Evolutionary conservation across 2,329 filamentous ascomycete species (phyloP).

Genomic region (Hypoxylon sp.): DNA sequence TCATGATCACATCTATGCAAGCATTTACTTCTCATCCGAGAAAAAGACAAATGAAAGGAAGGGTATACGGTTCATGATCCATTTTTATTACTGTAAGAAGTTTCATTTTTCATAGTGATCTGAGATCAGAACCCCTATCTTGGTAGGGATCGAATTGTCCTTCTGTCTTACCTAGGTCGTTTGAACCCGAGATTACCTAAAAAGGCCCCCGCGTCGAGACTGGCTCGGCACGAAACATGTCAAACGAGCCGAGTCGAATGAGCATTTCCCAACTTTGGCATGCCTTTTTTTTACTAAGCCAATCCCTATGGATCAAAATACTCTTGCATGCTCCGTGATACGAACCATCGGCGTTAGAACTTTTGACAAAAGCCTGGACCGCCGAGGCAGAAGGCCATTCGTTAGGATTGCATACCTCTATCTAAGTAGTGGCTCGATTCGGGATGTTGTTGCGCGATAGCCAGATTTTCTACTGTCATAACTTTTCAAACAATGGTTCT

Average conservation of each 20-base stretch:
- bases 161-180: conserved; percentile 6
- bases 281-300: conserved; percentile 4
- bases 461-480: conserved; percentile 3
- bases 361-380: neutral
- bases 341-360: conserved; percentile 6
- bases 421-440: neutral
- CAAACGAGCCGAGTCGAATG: neutral
- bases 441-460: conserved; percentile 9
- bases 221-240: neutral
- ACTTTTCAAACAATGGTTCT: neutral
- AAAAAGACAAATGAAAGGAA: neutral
- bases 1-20: neutral
- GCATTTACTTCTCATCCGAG: neutral
- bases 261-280: neutral
- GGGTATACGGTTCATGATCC: neutral
- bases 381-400: conserved; percentile 2
- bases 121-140: neutral
- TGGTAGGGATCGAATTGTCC: neutral
- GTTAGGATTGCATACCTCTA: neutral
- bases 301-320: conserved; percentile 6
- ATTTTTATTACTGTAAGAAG: conserved; percentile 3
- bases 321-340: conserved; percentile 2
- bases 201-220: neutral
- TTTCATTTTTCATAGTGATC: conserved; percentile 3
- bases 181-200: conserved; percentile 15